Percentiles rank a stretch among this genome's conserved stretches.
Conservation (phyloP, 441 rosid species). For the Adansonia madagascariensis region DNA sequence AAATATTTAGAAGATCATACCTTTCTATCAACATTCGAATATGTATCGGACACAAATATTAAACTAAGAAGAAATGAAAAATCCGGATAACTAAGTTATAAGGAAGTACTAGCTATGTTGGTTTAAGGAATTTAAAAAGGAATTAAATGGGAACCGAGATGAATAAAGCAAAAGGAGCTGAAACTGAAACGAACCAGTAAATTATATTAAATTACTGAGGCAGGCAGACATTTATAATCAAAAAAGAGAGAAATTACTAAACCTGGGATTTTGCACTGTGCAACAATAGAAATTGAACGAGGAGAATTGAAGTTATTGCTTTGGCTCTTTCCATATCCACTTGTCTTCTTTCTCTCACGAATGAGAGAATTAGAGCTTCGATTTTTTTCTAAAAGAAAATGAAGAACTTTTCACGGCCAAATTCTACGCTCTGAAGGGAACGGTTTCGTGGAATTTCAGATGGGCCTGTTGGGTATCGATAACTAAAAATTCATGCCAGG, state of each 20-base stretch:
- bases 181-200: background rate
- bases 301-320: slow-evolving; percentile 5
- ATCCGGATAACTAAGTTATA: background rate
- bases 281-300: slow-evolving; percentile 13
- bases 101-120: background rate
- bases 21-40: background rate
- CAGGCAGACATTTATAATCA: background rate
- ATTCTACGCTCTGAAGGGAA: background rate
- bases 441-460: background rate
- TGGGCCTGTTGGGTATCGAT: background rate
- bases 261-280: slow-evolving; percentile 11
- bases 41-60: background rate
- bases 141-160: background rate
- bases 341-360: background rate
- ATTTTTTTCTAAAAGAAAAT: background rate
- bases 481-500: background rate
- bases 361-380: background rate
- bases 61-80: background rate
- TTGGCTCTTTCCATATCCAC: slow-evolving; percentile 17
- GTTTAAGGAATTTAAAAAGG: background rate
- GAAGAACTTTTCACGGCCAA: background rate
- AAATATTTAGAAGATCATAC: background rate
- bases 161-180: background rate
- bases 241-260: background rate
- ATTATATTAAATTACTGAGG: background rate